These are phyloP conservation scores for Alternaria infectoria DNA, from an alignment of 2,329 filamentous ascomycete species.

Conservation along the genomic window DNA sequence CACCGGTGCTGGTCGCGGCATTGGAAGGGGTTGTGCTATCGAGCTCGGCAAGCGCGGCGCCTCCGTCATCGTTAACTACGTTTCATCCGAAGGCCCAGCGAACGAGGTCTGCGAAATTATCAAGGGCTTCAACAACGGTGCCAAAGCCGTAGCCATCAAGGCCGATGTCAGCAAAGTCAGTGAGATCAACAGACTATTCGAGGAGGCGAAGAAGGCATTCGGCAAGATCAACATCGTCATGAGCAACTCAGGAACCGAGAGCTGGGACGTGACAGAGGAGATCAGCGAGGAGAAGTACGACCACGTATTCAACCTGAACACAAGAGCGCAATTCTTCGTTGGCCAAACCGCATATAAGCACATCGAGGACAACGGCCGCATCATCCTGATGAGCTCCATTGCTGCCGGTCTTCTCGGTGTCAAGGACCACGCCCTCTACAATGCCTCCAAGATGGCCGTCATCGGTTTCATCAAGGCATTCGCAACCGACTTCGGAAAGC, in stretches of 20 bases:
- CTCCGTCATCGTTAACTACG: conserved; percentile 70
- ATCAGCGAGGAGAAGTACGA: conserved; percentile 74
- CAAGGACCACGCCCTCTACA: conserved; percentile 74
- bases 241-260: conserved; percentile 66
- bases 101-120: conserved; percentile 58
- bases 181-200: conserved; percentile 65
- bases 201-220: conserved; percentile 52
- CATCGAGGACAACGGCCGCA: conserved; percentile 71
- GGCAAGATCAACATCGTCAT: conserved; percentile 57
- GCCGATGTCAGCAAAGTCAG: conserved; percentile 61
- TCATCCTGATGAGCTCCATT: conserved; percentile 78
- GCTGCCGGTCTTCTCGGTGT: conserved; percentile 71
- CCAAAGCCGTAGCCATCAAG: conserved; percentile 64
- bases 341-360: conserved; percentile 76
- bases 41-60: conserved; percentile 71
- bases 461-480: conserved; percentile 76
- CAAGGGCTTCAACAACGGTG: conserved; percentile 54
- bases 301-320: conserved; percentile 72
- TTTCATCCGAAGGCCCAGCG: conserved; percentile 58
- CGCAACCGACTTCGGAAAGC: conserved; percentile 72
- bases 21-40: conserved; percentile 69
- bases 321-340: conserved; percentile 77
- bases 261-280: conserved; percentile 71
- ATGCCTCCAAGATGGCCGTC: conserved; percentile 73
- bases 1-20: conserved; percentile 69